phyloP scores from a whole-genome alignment of 306 rosid genomes.

The Styphnolobium japonicum region DNA sequence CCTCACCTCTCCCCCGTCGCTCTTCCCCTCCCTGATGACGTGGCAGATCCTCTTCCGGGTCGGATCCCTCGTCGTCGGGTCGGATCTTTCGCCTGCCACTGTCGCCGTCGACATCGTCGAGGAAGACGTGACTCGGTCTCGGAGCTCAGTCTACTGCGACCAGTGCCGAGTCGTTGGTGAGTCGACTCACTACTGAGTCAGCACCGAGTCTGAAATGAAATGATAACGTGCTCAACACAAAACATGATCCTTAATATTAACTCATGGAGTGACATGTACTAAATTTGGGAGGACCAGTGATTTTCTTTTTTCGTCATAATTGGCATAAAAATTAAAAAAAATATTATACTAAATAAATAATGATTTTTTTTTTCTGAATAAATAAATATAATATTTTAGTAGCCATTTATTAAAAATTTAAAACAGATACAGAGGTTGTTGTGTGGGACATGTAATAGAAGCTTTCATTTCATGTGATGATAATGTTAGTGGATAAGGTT shows the following conservation, averaged over 20 bases:
- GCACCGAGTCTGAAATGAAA: too few relatives aligned
- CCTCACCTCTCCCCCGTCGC: constrained; percentile 57
- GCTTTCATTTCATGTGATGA: not conserved
- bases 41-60: constrained; percentile 84
- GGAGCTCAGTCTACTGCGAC: constrained; percentile 67
- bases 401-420: too few relatives aligned
- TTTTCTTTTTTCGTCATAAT: too few relatives aligned
- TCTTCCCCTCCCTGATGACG: constrained; percentile 71
- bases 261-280: too few relatives aligned
- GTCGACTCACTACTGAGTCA: too few relatives aligned
- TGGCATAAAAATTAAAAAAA: too few relatives aligned
- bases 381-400: too few relatives aligned
- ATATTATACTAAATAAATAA: too few relatives aligned
- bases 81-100: constrained; percentile 41
- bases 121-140: constrained; percentile 89
- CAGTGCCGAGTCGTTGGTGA: constrained; percentile 99
- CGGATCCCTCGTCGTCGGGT: constrained; percentile 34
- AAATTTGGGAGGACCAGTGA: too few relatives aligned
- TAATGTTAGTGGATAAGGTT: not conserved
- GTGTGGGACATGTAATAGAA: not conserved
- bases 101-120: constrained; percentile 78
- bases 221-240: too few relatives aligned
- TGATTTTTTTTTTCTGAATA: too few relatives aligned
- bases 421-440: not conserved
- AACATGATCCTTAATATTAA: too few relatives aligned